Evolutionary conservation across 2,329 filamentous ascomycete species (phyloP), one percentile per base, ranked within the genome.

Genomic region (Paecilomyces niveus): DNA sequence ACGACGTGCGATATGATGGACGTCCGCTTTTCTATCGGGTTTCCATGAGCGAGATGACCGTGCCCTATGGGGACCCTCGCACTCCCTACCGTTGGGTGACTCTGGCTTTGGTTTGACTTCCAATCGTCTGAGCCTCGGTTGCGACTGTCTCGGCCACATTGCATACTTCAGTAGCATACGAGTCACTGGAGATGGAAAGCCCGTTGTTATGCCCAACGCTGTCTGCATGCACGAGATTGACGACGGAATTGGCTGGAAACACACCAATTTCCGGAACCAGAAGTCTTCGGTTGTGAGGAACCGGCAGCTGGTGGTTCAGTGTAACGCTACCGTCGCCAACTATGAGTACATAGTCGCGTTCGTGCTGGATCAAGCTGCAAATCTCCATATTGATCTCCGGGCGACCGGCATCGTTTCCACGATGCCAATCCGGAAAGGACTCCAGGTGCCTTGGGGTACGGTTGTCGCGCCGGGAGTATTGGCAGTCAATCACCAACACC

Each of bases 261-360:
- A 89, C 72, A 88, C 85, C 54, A 89, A 89, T 70, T 87, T 88
- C 73, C 78, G 87, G 8, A 88, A 85, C 3, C 82, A 82, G 0
- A 78, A 84, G 9, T 85, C 86, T 1, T 85, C 83, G 0, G 80
- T 88, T 3, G 81, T 83, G 18, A 81, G 87, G 18, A 84, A 83
- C 62, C 79, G 87, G 24, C 85, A 89, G 68, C 74, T 89, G 3
- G 85, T 89, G 0, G 69, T 89, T 4, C 87, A 89, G 68, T 84
- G 82, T 65, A 89, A 89, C 69, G 87, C 88, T 72, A 89, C 86
- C 0, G 84, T 89, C 3, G 80, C 85, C 9, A 89, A 89, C 72
- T 89, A 89, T 72, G 87, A 89, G 67, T 89, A 89, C 68, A 88
- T 89, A 64, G 79, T 89, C 35, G 85, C 86, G 2, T 89, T 86